These are phyloP conservation scores for Xylaria sp. DNA, from an alignment of 2,329 filamentous ascomycete genomes.

Conservation along the genomic window DNA sequence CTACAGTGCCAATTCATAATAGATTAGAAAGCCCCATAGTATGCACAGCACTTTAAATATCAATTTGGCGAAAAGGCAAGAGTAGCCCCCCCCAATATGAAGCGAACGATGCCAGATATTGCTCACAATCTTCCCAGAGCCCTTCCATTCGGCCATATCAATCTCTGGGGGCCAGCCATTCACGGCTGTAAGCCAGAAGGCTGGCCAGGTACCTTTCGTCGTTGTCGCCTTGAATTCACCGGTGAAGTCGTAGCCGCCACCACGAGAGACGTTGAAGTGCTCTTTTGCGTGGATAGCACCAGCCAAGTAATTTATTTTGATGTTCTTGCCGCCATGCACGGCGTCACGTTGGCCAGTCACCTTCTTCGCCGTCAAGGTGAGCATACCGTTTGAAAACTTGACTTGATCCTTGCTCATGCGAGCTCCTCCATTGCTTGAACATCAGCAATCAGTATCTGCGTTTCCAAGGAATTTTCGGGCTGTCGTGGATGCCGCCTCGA, in stretches of 20 bases:
- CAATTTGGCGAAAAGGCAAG: too few relatives aligned
- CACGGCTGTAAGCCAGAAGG: constrained; percentile 63
- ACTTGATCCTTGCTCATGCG: constrained; percentile 58
- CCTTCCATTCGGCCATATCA: constrained; percentile 67
- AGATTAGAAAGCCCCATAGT: neutral
- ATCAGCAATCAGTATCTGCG: neutral
- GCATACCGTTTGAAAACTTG: constrained; percentile 45
- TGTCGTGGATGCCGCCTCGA: neutral
- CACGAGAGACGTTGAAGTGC: constrained; percentile 46
- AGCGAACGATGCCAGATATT: neutral
- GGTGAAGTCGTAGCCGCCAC: constrained; percentile 49
- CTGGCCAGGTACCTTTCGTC: constrained; percentile 58
- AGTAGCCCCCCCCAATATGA: neutral
- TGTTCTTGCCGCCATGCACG: constrained; percentile 45
- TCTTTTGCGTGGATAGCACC: constrained; percentile 50
- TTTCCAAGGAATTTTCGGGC: too few relatives aligned
- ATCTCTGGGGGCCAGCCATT: constrained; percentile 64
- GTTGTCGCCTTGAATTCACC: constrained; percentile 50
- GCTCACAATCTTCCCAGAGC: constrained; percentile 54
- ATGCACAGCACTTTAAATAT: neutral
- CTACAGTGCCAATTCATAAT: neutral
- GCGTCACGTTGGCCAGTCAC: constrained; percentile 49
- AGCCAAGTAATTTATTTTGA: constrained; percentile 58
- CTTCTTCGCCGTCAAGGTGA: constrained; percentile 55
- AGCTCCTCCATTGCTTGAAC: constrained; percentile 54